phyloP scores from a whole-genome alignment of 208 protist species.

The Tritrichomonas foetus region DNA sequence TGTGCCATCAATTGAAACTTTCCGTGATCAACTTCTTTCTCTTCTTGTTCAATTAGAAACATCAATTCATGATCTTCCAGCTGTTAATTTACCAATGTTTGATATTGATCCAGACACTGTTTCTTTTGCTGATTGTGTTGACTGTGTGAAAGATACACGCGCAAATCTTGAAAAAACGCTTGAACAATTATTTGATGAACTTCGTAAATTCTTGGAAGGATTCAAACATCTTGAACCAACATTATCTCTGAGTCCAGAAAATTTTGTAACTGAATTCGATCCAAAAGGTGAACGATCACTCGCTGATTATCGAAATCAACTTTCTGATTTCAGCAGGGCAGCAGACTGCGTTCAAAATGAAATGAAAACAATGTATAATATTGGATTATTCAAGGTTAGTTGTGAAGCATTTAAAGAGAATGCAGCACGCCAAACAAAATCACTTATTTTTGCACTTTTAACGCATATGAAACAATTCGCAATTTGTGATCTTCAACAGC shows the following conservation, averaged over 20 bases:
- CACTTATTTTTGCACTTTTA: not conserved
- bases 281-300: slow-evolving; percentile 8
- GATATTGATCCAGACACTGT: not conserved
- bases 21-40: not conserved
- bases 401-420: not conserved
- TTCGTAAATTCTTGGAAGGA: not conserved
- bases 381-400: not conserved
- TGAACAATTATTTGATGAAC: not conserved
- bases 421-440: not conserved
- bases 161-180: not conserved
- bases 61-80: slow-evolving; percentile 16
- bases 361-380: not conserved
- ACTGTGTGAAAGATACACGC: not conserved
- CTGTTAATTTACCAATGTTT: not conserved
- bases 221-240: not conserved
- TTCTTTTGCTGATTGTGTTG: not conserved
- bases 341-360: not conserved
- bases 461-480: not conserved
- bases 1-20: not conserved
- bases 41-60: not conserved
- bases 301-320: not conserved
- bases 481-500: not conserved
- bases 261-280: slow-evolving; percentile 4
- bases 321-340: not conserved
- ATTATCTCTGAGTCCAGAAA: not conserved